Base-by-base conservation (phyloP, 345 rosid genomes). In the Acer saccharum region DNA sequence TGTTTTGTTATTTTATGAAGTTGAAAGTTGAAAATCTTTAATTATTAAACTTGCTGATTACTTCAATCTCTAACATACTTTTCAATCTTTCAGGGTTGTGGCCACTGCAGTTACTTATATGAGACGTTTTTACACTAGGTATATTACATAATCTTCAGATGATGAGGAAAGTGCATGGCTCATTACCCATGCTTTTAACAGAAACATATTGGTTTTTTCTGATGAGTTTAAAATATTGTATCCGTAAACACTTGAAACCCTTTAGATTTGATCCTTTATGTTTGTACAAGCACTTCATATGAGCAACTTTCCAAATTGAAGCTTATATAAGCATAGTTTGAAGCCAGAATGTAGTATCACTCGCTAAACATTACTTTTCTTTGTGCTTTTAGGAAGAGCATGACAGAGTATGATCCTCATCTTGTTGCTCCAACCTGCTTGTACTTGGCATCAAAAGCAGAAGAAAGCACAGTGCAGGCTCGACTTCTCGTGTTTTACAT, bases 41-140 rank as follows among this genome's bases (percentile, higher is more conserved):
- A 18, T 68, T 2, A 11, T 64, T 50, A 29, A 58, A n/a, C 4
- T 44, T 79, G 67, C 32, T 11, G n/a, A 73, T 41, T 27, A 50
- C 10, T 68, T 10, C 32, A 62, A 65, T 43, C 14, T 66, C 73
- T 78, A 48, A 81, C 64, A 13, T 39, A 16, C 64, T 72, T 57
- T 16, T 76, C 13, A 9, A 67, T 71, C 65, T 78, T 90, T 84
- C 94, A 96, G 99, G 91, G 97, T 94, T 68, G 89, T 96, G 18
- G 97, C 98, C 57, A 94, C 99, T 71, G 97, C 99, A 21, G 77
- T 94, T 75, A 84, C 98, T 17, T 96, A 92, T 76, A 96, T 96
- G 99, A 91, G 99, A 81, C 97, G 98, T 46, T 94, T 92, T 76
- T 96, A 92, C 82, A 90, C 89, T 72, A 92, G 97, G 99, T 96